phyloP scores from a whole-genome alignment of 495 filamentous ascomycete species.

The Xylaria venustula region DNA sequence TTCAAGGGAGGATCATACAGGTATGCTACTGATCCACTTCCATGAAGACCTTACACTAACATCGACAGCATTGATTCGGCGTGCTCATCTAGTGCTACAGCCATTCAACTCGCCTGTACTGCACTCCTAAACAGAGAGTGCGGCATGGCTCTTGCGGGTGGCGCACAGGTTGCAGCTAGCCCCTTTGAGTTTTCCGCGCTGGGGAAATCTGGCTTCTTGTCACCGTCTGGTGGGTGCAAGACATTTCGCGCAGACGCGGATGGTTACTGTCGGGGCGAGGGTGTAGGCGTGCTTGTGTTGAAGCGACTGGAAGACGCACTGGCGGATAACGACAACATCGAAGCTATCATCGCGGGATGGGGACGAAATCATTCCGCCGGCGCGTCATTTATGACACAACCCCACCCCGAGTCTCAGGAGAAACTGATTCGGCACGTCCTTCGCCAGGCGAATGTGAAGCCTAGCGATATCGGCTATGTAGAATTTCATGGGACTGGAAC shows the following conservation, averaged over 20 bases:
- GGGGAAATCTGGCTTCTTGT: constrained; percentile 33
- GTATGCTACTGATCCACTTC: too few relatives aligned
- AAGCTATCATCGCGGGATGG: constrained; percentile 37
- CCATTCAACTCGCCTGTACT: constrained; percentile 51
- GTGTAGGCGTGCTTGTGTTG: constrained; percentile 42
- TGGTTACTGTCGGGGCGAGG: constrained; percentile 61
- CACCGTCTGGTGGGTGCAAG: constrained; percentile 25
- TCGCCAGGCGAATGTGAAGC: constrained; percentile 54
- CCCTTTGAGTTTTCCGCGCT: constrained; percentile 67
- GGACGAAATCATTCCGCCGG: constrained; percentile 46
- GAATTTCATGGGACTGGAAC: constrained; percentile 78
- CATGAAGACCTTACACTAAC: neutral
- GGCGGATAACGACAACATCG: constrained; percentile 45
- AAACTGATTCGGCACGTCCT: constrained; percentile 59
- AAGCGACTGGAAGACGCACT: constrained; percentile 23
- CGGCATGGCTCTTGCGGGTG: constrained; percentile 60
- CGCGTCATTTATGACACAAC: constrained; percentile 59
- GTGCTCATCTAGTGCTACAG: constrained; percentile 38
- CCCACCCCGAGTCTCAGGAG: constrained; percentile 60
- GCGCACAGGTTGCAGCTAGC: constrained; percentile 61
- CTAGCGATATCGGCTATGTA: constrained; percentile 62
- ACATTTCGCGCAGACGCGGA: constrained; percentile 34
- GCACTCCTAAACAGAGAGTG: constrained; percentile 67
- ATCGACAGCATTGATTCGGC: constrained; percentile 33
- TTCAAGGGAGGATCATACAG: too few relatives aligned